Base-by-base conservation (phyloP, 345 rosid species). In the Crucihimalaya himalaica region DNA sequence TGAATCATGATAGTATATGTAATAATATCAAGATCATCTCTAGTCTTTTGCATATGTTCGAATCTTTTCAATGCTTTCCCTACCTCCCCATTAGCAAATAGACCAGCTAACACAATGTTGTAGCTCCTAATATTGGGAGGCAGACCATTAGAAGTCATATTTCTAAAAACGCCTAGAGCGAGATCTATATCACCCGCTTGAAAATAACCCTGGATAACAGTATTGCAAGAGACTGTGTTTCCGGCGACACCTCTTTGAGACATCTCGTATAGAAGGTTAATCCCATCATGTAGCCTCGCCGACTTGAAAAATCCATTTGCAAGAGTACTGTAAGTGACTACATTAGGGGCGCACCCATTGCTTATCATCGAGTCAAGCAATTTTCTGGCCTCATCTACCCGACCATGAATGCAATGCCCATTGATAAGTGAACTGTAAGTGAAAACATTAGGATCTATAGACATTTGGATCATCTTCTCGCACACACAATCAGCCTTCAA, bases 231-330 rank as follows among this genome's bases (percentile, higher is more conserved):
- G 55, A 75, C 77, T 8, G 48, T 67, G 76, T 78, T 63, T 3
- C 1, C 61, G 11, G 68, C 72, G 14, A 73, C 29, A 34, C 78
- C 81, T 39, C 50, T 70, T 28, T 40, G 35, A 43, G 50, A 46
- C 83, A 79, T 68, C 73, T 50, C 71, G 12, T 19, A 1, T 10
- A 81, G 63, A 66, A 80, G 29, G 3, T 45, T 43, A 62, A 31
- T 18, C 27, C 82, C 87, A 8, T 76, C 71, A 13, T 57, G 32
- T 21, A 80, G n/a, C 70, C 50, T 65, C 65, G 56, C 70, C 4
- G 46, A 55, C 74, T 77, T 55, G 65, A 83, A 79, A 32, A 71
- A 81, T 1, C 84, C 81, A 66, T 73, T 53, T n/a, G 84, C 61
- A 51, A 86, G 65, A n/a, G 81, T 25, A 66, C 54, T 66, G 58